These are phyloP conservation scores for Xylaria arbuscula DNA, from an alignment of 2,329 filamentous ascomycete species.

Conservation along the genomic window DNA sequence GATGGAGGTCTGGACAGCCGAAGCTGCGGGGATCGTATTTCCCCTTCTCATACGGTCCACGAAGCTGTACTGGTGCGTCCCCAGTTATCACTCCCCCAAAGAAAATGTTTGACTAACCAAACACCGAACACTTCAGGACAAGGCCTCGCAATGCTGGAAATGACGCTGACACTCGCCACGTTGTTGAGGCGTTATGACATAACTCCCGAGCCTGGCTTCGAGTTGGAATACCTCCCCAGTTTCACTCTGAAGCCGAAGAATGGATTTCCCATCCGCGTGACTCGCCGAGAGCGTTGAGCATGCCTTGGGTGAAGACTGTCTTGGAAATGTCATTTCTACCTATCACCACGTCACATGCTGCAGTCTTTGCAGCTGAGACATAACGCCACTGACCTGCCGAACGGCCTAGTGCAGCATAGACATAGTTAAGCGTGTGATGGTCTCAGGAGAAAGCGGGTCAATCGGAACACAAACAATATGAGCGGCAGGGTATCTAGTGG, in stretches of 20 bases:
- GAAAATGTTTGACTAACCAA: slow-evolving; percentile 1
- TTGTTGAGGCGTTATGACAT: slow-evolving; percentile 32
- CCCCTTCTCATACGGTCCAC: slow-evolving; percentile 36
- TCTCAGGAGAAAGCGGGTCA: background rate
- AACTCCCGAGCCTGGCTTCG: slow-evolving; percentile 30
- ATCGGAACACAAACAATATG: slow-evolving; percentile 4
- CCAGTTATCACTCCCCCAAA: background rate
- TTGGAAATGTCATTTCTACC: background rate
- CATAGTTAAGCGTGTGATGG: background rate
- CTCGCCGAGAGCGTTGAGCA: slow-evolving; percentile 20
- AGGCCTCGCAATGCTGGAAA: slow-evolving; percentile 36
- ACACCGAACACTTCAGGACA: slow-evolving; percentile 23
- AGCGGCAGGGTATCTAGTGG: background rate
- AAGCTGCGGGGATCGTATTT: slow-evolving; percentile 36
- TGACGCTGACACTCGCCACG: slow-evolving; percentile 35
- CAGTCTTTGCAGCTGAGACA: background rate
- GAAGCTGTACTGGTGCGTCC: slow-evolving; percentile 34
- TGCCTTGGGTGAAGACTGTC: background rate
- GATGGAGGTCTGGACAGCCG: slow-evolving; percentile 34
- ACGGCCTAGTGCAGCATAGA: background rate
- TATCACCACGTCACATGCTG: background rate
- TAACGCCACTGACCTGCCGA: slow-evolving; percentile 12
- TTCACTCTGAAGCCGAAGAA: slow-evolving; percentile 35
- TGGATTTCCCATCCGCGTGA: slow-evolving; percentile 31
- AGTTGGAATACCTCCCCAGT: slow-evolving; percentile 35